Base-by-base conservation (phyloP, 768 basidiomycete genomes). In the Kwoniella sp. region DNA sequence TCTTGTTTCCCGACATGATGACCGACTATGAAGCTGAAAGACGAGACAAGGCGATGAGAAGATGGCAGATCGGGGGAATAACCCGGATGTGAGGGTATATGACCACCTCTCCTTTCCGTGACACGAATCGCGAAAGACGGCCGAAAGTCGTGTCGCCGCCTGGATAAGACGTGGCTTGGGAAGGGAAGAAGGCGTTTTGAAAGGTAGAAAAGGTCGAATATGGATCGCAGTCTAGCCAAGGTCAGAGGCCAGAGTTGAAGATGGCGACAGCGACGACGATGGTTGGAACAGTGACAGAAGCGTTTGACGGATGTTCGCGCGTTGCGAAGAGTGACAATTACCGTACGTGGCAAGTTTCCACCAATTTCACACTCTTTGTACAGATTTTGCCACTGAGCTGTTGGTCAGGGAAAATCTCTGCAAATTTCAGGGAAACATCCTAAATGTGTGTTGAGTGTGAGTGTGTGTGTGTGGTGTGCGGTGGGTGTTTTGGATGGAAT, bases 1-100 rank as follows among this genome's bases (percentile, higher is more conserved):
- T 63, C 37, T 54, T 55, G 34, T 47, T 46, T 23, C 72, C 67
- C 25, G 70, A 69, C 66, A 69, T 74, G 63, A 40, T 65, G 63
- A 34, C 26, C 19, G 15, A 15, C 14, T 26, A 26, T 19, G 17
- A 26, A 8, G 15, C 26, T 19, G 36, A 15, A 19, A 19, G 28
- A 42, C 23, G 29, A 33, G 7, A 39, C 20, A 14, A 7, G 19
- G 26, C 11, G 28, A 50, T 25, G 11, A 28, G 29, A 22, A 27
- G 20, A 32, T 33, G 17, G 29, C 7, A 20, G 17, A 42, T 42
- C n/a, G n/a, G n/a, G n/a, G n/a, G n/a, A n/a, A n/a, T n/a, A n/a
- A n/a, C n/a, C n/a, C n/a, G n/a, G n/a, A n/a, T n/a, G n/a, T n/a
- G n/a, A n/a, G n/a, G n/a, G n/a, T n/a, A n/a, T n/a, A n/a, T n/a